These are phyloP conservation scores for Trichoderma gamsii DNA, from an alignment of 495 filamentous ascomycete species.

Conservation along the genomic window DNA sequence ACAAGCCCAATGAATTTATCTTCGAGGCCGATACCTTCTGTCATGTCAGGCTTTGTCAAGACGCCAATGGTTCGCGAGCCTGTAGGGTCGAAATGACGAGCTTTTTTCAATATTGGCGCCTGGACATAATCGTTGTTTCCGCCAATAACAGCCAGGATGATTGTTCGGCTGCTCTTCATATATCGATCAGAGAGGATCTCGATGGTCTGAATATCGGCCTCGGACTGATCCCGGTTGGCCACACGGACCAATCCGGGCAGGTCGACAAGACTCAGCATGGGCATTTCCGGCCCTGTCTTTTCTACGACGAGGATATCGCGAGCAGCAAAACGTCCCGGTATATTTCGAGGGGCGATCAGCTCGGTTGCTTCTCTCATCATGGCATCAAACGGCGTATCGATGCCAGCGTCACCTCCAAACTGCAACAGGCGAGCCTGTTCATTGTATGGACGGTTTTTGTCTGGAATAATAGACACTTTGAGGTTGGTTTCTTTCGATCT, in stretches of 20 bases:
- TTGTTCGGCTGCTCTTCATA: conserved; percentile 45
- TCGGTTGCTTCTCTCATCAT: conserved; percentile 32
- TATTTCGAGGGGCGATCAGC: conserved; percentile 33
- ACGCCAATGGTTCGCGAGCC: conserved; percentile 46
- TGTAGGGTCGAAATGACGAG: conserved; percentile 37
- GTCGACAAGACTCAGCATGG: conserved; percentile 53
- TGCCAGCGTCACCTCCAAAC: conserved; percentile 34
- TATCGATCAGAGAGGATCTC: conserved; percentile 42
- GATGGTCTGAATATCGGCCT: conserved; percentile 41
- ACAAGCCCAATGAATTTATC: conserved; percentile 47
- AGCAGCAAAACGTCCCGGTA: conserved; percentile 34
- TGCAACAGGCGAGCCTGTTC: conserved; percentile 39
- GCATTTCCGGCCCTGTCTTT: conserved; percentile 44
- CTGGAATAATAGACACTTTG: conserved; percentile 47
- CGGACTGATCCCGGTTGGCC: conserved; percentile 42
- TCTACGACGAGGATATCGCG: conserved; percentile 49
- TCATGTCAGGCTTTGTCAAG: conserved; percentile 48
- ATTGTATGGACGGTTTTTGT: conserved; percentile 30
- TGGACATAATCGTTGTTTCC: conserved; percentile 48
- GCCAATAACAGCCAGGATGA: conserved; percentile 48
- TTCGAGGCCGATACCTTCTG: conserved; percentile 40
- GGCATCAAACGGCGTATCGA: conserved; percentile 29
- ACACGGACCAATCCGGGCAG: conserved; percentile 48
- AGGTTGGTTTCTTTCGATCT: conserved; percentile 40
- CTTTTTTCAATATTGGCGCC: conserved; percentile 41